Base-by-base conservation (phyloP, 768 basidiomycete genomes). In the Dictyophora rubrovolvata region DNA sequence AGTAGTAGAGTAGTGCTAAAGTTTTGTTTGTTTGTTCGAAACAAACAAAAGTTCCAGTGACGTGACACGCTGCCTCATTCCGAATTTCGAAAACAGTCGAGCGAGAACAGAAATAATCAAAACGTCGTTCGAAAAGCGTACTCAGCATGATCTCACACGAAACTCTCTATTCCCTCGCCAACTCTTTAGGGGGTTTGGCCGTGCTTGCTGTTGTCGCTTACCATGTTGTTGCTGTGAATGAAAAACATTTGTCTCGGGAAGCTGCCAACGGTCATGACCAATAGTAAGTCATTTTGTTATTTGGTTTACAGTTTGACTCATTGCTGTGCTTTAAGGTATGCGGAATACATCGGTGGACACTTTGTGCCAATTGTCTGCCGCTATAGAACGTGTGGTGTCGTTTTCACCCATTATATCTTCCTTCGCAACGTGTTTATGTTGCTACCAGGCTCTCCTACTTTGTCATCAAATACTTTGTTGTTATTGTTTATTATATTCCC, bases 141-240 rank as follows among this genome's bases (percentile, higher is more conserved):
- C 28, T 16, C 14, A 16, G 52, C 35, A 14, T 91, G 89, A 93
- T 95, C 36, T 82, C 79, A 55, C 84, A 92, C 71, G 73, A 80
- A 61, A 90, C 89, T 6, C 78, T 95, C 36, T 89, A 89, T 72
- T 78, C 80, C 56, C 78, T 95, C 55, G 87, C 91, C 60, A 93
- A 92, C 71, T 75, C 82, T 28, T 83, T 94, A 17, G 93, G 93
- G 37, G 76, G 85, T 37, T 75, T 89, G 55, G 89, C 94, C 28
- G 92, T 97, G 86, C 66, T 91, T 64, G 84, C 88, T 5, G 86
- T 93, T 57, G 85, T 97, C 56, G 80, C 83, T 51, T 96, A 94
- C 72, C 94, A 97, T 74, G 82, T 95, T 66, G 75, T 97, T 54
- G 86, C 89, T 35, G 90, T 95, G 61, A 94, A 94, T 65, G 82